phyloP scores from a whole-genome alignment of 495 filamentous ascomycete genomes.

The Endocarpon pusillum region DNA sequence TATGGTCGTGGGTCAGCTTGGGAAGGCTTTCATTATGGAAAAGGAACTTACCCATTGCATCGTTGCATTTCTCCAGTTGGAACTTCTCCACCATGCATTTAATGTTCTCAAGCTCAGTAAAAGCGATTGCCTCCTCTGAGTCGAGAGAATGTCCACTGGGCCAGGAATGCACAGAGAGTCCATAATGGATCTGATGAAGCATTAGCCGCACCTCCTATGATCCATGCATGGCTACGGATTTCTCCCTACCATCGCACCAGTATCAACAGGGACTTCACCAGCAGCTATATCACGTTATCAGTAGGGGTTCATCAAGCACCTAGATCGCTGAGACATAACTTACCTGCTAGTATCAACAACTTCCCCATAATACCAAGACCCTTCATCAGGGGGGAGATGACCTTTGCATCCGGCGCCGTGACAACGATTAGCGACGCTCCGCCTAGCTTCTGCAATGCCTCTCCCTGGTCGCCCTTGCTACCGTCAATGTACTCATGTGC shows the following conservation, averaged over 20 bases:
- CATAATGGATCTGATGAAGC: slow-evolving; percentile 18
- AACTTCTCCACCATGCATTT: slow-evolving; percentile 49
- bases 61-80: slow-evolving; percentile 36
- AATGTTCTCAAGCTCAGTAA: slow-evolving; percentile 37
- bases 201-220: slow-evolving; percentile 2
- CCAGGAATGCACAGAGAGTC: slow-evolving; percentile 40
- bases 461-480: slow-evolving; percentile 31
- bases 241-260: slow-evolving; percentile 10
- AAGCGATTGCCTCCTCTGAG: slow-evolving; percentile 46
- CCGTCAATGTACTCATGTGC: slow-evolving; percentile 52
- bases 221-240: no score
- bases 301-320: no score
- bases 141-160: slow-evolving; percentile 46
- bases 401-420: slow-evolving; percentile 41
- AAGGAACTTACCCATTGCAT: slow-evolving; percentile 25
- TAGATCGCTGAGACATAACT: not conserved
- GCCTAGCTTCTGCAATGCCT: slow-evolving; percentile 36
- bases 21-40: not conserved
- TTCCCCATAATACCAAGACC: slow-evolving; percentile 41
- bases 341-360: slow-evolving; percentile 35
- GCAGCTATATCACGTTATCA: slow-evolving; percentile 6
- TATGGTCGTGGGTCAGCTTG: slow-evolving; percentile 2
- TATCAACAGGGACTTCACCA: slow-evolving; percentile 13
- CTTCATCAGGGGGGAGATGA: slow-evolving; percentile 34
- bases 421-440: slow-evolving; percentile 44